Conservation (phyloP, 1,284 basidiomycete genomes). For the Sanghuangporus weigelae region DNA sequence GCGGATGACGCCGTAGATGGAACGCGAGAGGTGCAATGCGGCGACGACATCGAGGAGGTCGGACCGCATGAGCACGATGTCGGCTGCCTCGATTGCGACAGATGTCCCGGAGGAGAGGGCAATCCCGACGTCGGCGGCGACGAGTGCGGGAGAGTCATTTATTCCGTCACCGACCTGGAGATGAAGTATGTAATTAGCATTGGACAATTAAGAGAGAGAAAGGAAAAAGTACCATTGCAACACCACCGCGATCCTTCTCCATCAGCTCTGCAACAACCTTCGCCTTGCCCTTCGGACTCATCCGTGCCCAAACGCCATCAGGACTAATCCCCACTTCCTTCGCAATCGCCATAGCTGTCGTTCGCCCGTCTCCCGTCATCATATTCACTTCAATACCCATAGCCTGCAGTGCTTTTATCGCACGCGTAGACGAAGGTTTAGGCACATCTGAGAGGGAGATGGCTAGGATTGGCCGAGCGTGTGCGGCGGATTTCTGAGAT, state of each 20-base stretch:
- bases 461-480: constrained; percentile 31
- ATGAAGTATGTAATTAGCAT: constrained; percentile 8
- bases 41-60: constrained; percentile 97
- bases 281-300: constrained; percentile 93
- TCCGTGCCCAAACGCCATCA: constrained; percentile 80
- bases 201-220: background rate
- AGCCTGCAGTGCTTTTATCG: constrained; percentile 68
- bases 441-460: constrained; percentile 81
- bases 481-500: constrained; percentile 23
- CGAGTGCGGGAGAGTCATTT: constrained; percentile 97
- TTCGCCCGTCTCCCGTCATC: constrained; percentile 86
- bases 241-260: constrained; percentile 59
- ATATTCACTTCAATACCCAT: constrained; percentile 91
- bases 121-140: constrained; percentile 92
- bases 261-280: constrained; percentile 76
- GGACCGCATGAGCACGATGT: constrained; percentile 95
- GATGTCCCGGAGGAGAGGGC: constrained; percentile 94
- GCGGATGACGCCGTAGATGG: constrained; percentile 88
- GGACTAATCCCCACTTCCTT: constrained; percentile 79
- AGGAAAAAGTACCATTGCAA: constrained; percentile 74
- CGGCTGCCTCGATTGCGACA: constrained; percentile 96
- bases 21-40: constrained; percentile 84
- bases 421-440: constrained; percentile 77
- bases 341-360: constrained; percentile 83
- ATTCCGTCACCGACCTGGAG: constrained; percentile 94